phyloP scores from a whole-genome alignment of 1,284 basidiomycete species.

The Melanopsichium pennsylvanicum region DNA sequence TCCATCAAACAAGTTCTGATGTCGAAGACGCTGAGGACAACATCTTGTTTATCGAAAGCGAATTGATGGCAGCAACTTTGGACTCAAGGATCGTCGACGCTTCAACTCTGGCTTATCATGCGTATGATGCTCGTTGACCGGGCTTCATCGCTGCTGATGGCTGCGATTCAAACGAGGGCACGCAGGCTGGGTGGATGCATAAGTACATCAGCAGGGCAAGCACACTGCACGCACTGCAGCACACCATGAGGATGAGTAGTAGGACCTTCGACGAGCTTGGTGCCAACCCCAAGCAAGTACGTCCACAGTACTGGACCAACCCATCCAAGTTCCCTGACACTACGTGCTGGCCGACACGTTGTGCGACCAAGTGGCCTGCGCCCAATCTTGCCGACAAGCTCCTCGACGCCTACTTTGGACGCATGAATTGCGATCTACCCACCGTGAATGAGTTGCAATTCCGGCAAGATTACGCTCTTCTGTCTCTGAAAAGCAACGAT shows the following conservation, averaged over 20 bases:
- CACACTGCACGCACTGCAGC: constrained; percentile 46
- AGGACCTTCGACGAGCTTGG: constrained; percentile 22
- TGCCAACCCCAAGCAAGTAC: constrained; percentile 15
- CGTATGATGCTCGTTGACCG: constrained; percentile 14
- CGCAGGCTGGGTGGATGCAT: too few species aligned
- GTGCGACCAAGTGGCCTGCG: constrained; percentile 45
- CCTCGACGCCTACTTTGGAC: constrained; percentile 50
- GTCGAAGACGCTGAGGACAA: constrained; percentile 52
- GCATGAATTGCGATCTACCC: constrained; percentile 45
- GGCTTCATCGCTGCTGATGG: constrained; percentile 11
- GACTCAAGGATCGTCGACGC: neutral
- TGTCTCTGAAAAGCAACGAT: too few species aligned
- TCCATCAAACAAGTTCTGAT: constrained; percentile 14
- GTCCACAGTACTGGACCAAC: constrained; percentile 37
- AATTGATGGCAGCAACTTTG: constrained; percentile 7
- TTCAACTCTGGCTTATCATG: neutral
- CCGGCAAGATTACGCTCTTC: constrained; percentile 42
- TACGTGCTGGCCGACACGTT: neutral
- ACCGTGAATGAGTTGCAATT: constrained; percentile 50
- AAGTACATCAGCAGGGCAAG: constrained; percentile 56
- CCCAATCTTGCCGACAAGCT: constrained; percentile 44
- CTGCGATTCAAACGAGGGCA: neutral
- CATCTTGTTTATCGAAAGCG: constrained; percentile 39
- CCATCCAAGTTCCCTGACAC: constrained; percentile 31
- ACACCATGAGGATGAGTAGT: constrained; percentile 41